These are phyloP conservation scores for Ophiobolus disseminans DNA, from an alignment of 2,329 filamentous ascomycete genomes.

Conservation along the genomic window DNA sequence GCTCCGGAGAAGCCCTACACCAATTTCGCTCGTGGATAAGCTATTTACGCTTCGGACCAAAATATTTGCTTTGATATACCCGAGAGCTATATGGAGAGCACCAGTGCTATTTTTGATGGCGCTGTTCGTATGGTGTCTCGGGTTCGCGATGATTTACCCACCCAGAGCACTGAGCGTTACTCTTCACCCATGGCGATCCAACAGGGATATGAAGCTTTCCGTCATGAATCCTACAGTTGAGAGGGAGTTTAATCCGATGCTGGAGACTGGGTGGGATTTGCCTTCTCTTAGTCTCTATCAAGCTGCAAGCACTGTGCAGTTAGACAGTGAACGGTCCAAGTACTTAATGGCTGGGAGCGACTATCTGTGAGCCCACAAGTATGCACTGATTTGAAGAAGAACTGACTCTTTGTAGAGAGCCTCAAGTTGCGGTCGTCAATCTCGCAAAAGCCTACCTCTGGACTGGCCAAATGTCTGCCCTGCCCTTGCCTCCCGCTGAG, in stretches of 20 bases:
- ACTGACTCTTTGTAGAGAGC: no score
- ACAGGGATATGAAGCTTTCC: background rate
- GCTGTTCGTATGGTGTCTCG: constrained; percentile 6
- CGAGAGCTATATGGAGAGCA: background rate
- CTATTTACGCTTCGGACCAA: constrained; percentile 6
- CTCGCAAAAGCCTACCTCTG: background rate
- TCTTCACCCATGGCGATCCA: background rate
- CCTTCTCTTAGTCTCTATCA: no score
- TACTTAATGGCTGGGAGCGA: no score
- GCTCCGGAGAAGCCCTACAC: constrained; percentile 1
- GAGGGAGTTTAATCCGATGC: no score
- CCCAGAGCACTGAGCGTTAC: constrained; percentile 2
- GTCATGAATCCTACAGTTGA: constrained; percentile 2
- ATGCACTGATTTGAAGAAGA: no score
- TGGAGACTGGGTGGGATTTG: no score
- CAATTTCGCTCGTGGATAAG: background rate
- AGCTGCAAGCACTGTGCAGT: no score
- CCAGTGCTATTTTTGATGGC: constrained; percentile 7
- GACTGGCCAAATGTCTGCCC: no score
- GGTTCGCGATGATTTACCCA: constrained; percentile 6
- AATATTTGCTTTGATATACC: background rate
- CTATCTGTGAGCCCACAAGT: no score
- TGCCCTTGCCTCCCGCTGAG: no score
- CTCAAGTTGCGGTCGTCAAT: no score
- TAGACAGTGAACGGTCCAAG: no score